Evolutionary conservation across 2,329 filamentous ascomycete species (phyloP), one percentile per base, ranked within the genome.

Genomic region (Xylariaceae sp.): DNA sequence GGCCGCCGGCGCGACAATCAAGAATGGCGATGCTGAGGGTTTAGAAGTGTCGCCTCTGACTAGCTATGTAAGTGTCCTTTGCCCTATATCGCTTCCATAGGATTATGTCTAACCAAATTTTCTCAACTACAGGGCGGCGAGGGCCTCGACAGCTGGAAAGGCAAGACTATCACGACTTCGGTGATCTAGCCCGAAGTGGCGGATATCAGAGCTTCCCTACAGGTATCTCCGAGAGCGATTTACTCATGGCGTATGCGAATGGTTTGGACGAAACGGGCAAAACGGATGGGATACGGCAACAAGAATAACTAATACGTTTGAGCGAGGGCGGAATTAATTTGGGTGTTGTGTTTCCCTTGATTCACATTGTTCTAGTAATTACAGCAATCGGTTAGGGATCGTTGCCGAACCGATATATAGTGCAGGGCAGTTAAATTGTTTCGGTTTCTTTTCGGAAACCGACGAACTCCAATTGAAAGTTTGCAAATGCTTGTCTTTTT

Each of bases 21-120:
- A 85, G 37, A 86, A 67, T 32, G 62, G 63, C 9, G 64, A 65
- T 39, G 83, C 80, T 13, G 76, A 76, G 34, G 92, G 94, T 36
- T 80, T 99, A 34, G 94, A 99, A 71, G 84, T 99, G 16, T 95
- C 91, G 50, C 94, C 94, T 36, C 76, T 96, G 65, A 87, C 95
- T 69, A 96, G 91, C 81, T 99, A 99, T 70, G 91, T 95, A 83
- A 84, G 89, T 87, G 49, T 39, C 43, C 19, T 39, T 49, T n/a
- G 22, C 43, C 18, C 16, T 12, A 5, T n/a, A 5, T 47, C 16
- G 1, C 13, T 18, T 12, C 47, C 19, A 29, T 7, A 8, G 8
- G 26, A 34, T 21, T 13, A 7, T 36, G n/a, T 37, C 42, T 51
- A 40, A 53, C 44, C 21, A 56, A 26, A 5, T 26, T 41, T 26